Percentiles rank a stretch among this genome's conserved stretches.
phyloP scores from a whole-genome alignment of 495 filamentous ascomycete genomes.

The Penicillium bialowiezense region DNA sequence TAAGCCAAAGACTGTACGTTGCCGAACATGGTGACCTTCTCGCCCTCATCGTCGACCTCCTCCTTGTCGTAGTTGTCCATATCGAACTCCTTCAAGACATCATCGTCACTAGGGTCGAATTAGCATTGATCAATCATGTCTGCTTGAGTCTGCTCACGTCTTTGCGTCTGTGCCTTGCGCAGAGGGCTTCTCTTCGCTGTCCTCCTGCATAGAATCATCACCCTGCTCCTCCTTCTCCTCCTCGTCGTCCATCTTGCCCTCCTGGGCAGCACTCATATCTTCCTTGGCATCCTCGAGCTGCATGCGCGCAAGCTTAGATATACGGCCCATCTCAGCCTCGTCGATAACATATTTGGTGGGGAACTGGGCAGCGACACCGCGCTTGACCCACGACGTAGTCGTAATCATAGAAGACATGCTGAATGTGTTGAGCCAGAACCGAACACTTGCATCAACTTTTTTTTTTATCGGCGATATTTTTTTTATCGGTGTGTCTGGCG shows the following conservation, averaged over 20 bases:
- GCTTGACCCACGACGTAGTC: constrained; percentile 87
- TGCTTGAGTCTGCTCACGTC: constrained; percentile 17
- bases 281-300: constrained; percentile 91
- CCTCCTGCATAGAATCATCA: constrained; percentile 21
- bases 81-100: constrained; percentile 92
- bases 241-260: constrained; percentile 32
- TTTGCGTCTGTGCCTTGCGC: constrained; percentile 17
- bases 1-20: constrained; percentile 91
- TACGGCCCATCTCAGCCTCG: constrained; percentile 88
- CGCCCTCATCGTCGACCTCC: constrained; percentile 61
- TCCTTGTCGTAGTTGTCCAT: constrained; percentile 92
- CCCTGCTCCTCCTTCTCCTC: constrained; percentile 16
- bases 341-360: constrained; percentile 88
- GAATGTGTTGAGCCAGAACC: constrained; percentile 13
- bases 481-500: constrained; percentile 32
- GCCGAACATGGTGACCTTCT: constrained; percentile 87
- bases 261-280: constrained; percentile 69
- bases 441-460: constrained; percentile 13
- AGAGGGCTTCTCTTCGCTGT: constrained; percentile 20
- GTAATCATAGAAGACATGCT: constrained; percentile 85
- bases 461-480: constrained; percentile 32
- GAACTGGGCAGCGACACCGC: constrained; percentile 88
- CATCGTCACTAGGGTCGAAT: constrained; percentile 58
- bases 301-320: constrained; percentile 82
- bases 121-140: constrained; percentile 8